A percentile compares a stretch with the other conserved stretches of the same genome.
Evolutionary conservation across 345 rosid genomes (phyloP).

Genomic region (Reutealis trisperma): DNA sequence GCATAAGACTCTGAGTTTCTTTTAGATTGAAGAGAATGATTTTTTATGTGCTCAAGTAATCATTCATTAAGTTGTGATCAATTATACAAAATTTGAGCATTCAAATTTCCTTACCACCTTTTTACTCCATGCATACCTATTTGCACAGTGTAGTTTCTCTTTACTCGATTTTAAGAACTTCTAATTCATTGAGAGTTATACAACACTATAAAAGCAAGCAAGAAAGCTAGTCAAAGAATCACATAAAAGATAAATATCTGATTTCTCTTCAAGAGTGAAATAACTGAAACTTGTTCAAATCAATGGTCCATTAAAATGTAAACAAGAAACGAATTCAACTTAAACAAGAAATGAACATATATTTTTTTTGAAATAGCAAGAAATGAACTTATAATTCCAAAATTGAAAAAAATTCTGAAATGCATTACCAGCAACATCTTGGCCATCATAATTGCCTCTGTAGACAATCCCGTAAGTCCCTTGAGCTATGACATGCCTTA

Average conservation of each 20-base stretch:
- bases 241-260: background rate
- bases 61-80: background rate
- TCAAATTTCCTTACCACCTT: background rate
- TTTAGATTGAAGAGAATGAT: too few species aligned
- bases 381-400: background rate
- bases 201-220: background rate
- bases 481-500: conserved; percentile 30
- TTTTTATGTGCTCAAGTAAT: background rate
- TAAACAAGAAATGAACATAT: background rate
- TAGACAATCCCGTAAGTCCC: conserved; percentile 39
- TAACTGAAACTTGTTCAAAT: background rate
- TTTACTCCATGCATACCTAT: background rate
- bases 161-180: background rate
- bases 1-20: too few species aligned
- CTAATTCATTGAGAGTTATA: background rate
- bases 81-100: background rate
- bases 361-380: too few species aligned
- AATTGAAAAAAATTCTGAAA: background rate
- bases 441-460: conserved; percentile 38
- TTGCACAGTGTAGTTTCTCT: background rate
- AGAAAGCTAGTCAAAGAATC: background rate
- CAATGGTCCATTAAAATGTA: background rate
- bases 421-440: conserved; percentile 37
- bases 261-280: background rate
- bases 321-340: background rate